phyloP scores from a whole-genome alignment of 352 stramenopile species.

The Pilasporangium apinafurcum region DNA sequence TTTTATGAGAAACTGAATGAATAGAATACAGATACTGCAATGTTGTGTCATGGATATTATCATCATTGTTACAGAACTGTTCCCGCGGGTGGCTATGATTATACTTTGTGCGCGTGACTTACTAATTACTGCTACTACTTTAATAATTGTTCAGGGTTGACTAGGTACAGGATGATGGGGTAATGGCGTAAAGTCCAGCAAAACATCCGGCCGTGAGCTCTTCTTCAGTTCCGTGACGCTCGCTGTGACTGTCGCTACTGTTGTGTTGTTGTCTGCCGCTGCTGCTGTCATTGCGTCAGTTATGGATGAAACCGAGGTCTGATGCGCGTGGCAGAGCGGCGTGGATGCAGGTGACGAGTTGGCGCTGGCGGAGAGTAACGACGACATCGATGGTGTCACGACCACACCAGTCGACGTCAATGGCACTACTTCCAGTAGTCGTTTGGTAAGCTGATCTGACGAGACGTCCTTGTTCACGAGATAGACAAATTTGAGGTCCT shows the following conservation, averaged over 20 bases:
- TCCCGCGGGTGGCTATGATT: too few species aligned
- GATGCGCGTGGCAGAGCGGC: too few species aligned
- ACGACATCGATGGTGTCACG: conserved; percentile 17
- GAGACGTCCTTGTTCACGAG: conserved; percentile 81
- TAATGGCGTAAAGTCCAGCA: conserved; percentile 4
- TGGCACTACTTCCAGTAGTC: conserved; percentile 65
- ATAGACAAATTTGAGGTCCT: conserved; percentile 87
- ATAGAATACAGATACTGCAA: too few species aligned
- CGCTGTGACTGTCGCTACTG: conserved; percentile 10
- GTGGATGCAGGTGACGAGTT: conserved; percentile 8
- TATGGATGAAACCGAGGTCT: too few species aligned
- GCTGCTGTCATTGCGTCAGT: conserved; percentile 15
- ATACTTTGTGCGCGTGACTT: too few species aligned
- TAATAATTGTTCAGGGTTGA: conserved; percentile 12
- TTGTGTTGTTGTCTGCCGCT: conserved; percentile 17
- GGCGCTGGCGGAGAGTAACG: conserved; percentile 11
- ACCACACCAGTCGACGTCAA: conserved; percentile 24
- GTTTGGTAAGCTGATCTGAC: conserved; percentile 68
- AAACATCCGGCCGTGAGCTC: conserved; percentile 1
- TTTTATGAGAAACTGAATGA: too few species aligned
- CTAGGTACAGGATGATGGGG: conserved; percentile 11
- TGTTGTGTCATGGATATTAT: too few species aligned
- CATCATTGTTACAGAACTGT: too few species aligned
- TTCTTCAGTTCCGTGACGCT: conserved; percentile 4
- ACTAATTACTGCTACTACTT: conserved; percentile 1